Evolutionary conservation across 2,329 filamentous ascomycete species (phyloP).

Genomic region (Capronia americana): DNA sequence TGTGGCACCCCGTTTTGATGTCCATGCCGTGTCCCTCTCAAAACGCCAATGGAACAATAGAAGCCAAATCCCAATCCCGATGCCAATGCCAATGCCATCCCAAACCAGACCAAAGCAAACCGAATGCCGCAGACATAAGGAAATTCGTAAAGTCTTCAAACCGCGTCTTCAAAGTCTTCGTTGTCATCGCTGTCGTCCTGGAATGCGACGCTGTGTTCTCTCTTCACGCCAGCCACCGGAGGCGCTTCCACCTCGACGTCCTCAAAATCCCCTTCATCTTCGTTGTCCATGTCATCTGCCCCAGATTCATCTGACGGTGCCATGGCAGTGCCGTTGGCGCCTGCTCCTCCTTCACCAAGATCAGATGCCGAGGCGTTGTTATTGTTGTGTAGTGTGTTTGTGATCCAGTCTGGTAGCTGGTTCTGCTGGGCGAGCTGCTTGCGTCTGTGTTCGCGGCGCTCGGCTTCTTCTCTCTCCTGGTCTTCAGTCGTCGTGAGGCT

Average conservation of each 20-base stretch:
- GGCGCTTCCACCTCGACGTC: conserved; percentile 33
- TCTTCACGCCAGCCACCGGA: conserved; percentile 34
- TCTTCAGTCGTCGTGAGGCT: conserved; percentile 57
- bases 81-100: too few relatives aligned
- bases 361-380: background rate
- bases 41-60: background rate
- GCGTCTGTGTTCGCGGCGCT: conserved; percentile 54
- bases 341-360: conserved; percentile 31
- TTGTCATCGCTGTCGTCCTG: conserved; percentile 39
- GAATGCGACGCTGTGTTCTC: conserved; percentile 27
- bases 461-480: conserved; percentile 51
- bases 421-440: conserved; percentile 60
- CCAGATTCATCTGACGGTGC: conserved; percentile 31
- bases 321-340: conserved; percentile 19
- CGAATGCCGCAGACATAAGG: background rate
- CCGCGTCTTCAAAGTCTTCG: conserved; percentile 41
- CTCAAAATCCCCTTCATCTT: conserved; percentile 40
- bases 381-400: conserved; percentile 35
- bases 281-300: conserved; percentile 37
- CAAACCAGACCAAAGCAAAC: background rate
- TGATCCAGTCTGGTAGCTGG: conserved; percentile 60
- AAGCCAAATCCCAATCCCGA: background rate
- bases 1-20: background rate
- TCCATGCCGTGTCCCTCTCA: background rate
- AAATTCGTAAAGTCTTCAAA: conserved; percentile 20